A percentile compares a stretch with the other conserved stretches of the same genome.
phyloP scores from a whole-genome alignment of 2,329 filamentous ascomycete species.

The Xylaria hypoxylon region DNA sequence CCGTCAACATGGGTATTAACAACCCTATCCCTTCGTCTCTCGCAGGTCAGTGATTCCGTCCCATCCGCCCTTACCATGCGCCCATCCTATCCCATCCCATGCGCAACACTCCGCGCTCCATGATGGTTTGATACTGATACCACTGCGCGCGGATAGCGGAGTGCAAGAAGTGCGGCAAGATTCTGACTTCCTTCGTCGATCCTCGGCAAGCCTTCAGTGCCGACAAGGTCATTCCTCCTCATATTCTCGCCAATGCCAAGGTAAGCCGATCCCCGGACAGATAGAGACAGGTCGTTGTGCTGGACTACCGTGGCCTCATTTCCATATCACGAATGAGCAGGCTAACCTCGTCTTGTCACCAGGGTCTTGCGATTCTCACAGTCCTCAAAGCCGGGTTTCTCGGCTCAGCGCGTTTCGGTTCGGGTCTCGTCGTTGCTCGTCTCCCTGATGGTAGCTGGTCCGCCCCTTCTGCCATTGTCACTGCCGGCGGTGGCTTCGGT shows the following conservation, averaged over 20 bases:
- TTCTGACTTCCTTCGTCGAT: conserved; percentile 93
- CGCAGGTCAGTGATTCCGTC: conserved; percentile 68
- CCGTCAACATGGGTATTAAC: conserved; percentile 68
- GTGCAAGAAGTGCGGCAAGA: conserved; percentile 97
- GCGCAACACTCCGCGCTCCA: conserved; percentile 34
- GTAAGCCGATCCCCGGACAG: conserved; percentile 56
- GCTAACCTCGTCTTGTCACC: conserved; percentile 27
- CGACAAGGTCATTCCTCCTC: conserved; percentile 95
- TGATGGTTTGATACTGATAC: conserved; percentile 30
- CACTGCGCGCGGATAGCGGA: conserved; percentile 72
- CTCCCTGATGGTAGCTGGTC: conserved; percentile 83
- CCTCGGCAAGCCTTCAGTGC: conserved; percentile 93
- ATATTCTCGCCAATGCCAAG: conserved; percentile 91
- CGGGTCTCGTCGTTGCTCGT: conserved; percentile 83
- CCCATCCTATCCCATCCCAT: background rate
- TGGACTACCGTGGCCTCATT: background rate
- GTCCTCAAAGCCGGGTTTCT: conserved; percentile 90
- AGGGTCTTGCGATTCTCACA: conserved; percentile 86
- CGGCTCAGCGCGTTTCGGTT: conserved; percentile 83
- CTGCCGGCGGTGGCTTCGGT: conserved; percentile 83
- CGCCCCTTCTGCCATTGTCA: conserved; percentile 83
- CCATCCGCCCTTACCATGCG: conserved; percentile 28
- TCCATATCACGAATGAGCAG: background rate
- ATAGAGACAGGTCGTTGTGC: background rate
- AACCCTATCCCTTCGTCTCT: conserved; percentile 75